Percentiles rank a stretch among this genome's conserved stretches.
Conservation (phyloP, 139 green algal species). For the Tetradesmus obliquus region DNA sequence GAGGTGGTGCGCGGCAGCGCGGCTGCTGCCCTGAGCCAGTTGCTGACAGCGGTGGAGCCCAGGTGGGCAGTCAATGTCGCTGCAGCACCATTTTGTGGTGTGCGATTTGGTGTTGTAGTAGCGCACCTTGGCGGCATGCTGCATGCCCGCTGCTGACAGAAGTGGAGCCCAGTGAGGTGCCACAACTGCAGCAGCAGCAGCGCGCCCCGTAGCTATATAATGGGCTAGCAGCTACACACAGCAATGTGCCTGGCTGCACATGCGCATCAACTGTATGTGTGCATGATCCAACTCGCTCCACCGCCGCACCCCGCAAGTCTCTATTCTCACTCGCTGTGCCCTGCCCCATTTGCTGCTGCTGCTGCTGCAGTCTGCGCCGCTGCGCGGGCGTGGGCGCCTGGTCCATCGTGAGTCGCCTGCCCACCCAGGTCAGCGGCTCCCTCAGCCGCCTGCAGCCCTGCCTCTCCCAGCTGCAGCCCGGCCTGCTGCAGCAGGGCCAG, state of each 20-base stretch:
- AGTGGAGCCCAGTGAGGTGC: no score
- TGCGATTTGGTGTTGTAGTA: background rate
- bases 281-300: background rate
- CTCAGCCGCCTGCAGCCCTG: constrained; percentile 29
- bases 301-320: no score
- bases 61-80: background rate
- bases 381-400: constrained; percentile 35
- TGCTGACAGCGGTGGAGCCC: constrained; percentile 73
- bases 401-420: constrained; percentile 36
- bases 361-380: constrained; percentile 30
- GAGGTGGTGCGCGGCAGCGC: constrained; percentile 69
- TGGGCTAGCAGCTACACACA: background rate
- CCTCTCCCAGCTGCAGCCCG: constrained; percentile 7
- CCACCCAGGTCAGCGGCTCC: background rate
- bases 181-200: no score
- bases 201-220: no score
- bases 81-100: background rate
- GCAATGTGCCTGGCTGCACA: background rate
- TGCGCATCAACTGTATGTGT: background rate
- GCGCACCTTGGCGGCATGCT: background rate
- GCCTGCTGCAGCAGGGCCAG: constrained; percentile 6
- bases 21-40: constrained; percentile 74
- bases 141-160: background rate
- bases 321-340: background rate
- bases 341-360: background rate